phyloP scores from a whole-genome alignment of 2,329 filamentous ascomycete genomes.

The Xylariaceae sp. region DNA sequence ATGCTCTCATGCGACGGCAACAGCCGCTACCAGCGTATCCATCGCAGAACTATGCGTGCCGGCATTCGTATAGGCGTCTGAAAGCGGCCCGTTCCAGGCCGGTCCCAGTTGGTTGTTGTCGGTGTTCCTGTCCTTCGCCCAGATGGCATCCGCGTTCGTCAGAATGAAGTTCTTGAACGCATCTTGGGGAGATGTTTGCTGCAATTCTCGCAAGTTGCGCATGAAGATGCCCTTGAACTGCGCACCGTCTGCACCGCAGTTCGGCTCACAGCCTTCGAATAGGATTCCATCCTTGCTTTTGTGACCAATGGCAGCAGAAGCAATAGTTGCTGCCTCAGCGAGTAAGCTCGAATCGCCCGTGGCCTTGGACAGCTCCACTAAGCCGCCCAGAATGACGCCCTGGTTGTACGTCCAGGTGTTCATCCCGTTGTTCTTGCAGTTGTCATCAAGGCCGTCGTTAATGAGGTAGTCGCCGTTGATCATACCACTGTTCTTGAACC shows the following conservation, averaged over 20 bases:
- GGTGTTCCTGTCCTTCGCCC: conserved; percentile 32
- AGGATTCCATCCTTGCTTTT: conserved; percentile 45
- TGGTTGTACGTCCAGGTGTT: conserved; percentile 52
- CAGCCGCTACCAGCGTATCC: conserved; percentile 29
- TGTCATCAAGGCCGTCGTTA: conserved; percentile 47
- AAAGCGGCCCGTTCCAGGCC: conserved; percentile 30
- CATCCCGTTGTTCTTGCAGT: conserved; percentile 45
- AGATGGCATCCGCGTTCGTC: conserved; percentile 34
- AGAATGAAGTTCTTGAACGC: conserved; percentile 37
- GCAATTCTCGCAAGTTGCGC: conserved; percentile 55
- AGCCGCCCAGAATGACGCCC: conserved; percentile 48
- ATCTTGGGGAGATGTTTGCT: conserved; percentile 42
- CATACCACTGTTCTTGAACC: conserved; percentile 47
- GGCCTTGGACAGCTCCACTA: conserved; percentile 46
- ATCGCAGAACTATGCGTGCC: conserved; percentile 31
- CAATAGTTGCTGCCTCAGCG: conserved; percentile 42
- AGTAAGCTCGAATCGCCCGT: conserved; percentile 39
- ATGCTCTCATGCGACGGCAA: conserved; percentile 24
- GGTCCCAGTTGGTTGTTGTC: conserved; percentile 25
- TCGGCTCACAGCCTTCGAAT: conserved; percentile 49
- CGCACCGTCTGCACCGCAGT: conserved; percentile 46
- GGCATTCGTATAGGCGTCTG: conserved; percentile 22
- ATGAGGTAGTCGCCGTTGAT: conserved; percentile 46
- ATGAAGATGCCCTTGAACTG: conserved; percentile 70
- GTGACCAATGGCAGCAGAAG: conserved; percentile 44